Base-by-base conservation (phyloP, 805 yeast genomes). In the Cyberlindnera amylophila region DNA sequence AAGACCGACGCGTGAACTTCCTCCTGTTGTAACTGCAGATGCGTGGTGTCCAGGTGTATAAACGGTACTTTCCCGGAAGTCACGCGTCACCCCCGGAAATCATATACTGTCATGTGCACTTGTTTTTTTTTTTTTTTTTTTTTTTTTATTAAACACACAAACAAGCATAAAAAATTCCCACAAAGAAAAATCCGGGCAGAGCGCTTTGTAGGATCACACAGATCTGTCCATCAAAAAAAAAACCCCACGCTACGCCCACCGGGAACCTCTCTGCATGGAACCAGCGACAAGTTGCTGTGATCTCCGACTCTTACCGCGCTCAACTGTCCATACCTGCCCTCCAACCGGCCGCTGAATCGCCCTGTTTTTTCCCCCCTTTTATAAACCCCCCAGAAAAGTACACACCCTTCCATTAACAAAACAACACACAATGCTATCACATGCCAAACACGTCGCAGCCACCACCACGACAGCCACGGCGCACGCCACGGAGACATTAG, bases 341-440 rank as follows among this genome's bases (percentile, higher is more conserved):
- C 18, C 19, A 12, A 8, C n/a, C 36, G 15, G n/a, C 26, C 32
- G 15, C 39, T 15, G 26, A 15, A n/a, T 11, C 33, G 15, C 12
- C 21, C 18, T 6, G 14, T 17, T 15, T 14, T 15, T 3, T 26
- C 36, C 27, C 26, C 13, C 6, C 29, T 33, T 16, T 15, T 23
- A 34, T 28, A 35, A n/a, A n/a, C n/a, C 38, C 29, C 37, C 26
- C 40, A 21, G 23, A 30, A 27, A n/a, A n/a, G n/a, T n/a, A n/a
- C n/a, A n/a, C n/a, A 11, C 27, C 31, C 28, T 37, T 32, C 24
- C 16, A 31, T 24, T 33, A 26, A 29, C 29, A 32, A 13, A 13
- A 12, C n/a, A n/a, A n/a, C n/a, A 34, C 19, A 45, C 28, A 32
- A 52, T 52, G 54, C 47, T 50, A 36, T 50, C 57, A 49, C 57